phyloP scores from a whole-genome alignment of 306 rosid species.

The Sicyos edulis region DNA sequence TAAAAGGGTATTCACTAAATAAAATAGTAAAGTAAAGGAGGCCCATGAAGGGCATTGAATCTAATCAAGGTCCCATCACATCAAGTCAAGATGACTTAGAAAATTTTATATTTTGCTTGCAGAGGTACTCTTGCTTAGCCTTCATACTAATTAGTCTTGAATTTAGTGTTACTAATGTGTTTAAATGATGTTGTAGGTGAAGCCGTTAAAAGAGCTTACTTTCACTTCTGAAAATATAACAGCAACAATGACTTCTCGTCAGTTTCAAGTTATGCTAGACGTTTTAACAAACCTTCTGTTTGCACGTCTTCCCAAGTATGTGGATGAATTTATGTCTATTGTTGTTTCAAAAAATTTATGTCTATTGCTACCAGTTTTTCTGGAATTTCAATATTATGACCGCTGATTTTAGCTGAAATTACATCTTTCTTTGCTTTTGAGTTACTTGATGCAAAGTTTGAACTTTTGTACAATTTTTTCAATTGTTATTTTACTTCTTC shows the following conservation, averaged over 20 bases:
- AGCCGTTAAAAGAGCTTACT: slow-evolving; percentile 86
- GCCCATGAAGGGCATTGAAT: not conserved
- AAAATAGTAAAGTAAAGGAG: not conserved
- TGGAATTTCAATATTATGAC: not conserved
- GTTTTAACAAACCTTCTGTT: slow-evolving; percentile 91
- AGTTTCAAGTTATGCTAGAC: slow-evolving; percentile 94
- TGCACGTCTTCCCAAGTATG: slow-evolving; percentile 93
- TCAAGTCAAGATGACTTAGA: not conserved
- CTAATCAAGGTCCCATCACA: not conserved
- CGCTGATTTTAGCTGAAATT: slow-evolving; percentile 6
- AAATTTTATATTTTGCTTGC: not conserved
- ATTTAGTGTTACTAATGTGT: not conserved
- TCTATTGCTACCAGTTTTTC: not conserved
- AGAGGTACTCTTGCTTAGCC: not conserved
- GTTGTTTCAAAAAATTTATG: too few relatives aligned
- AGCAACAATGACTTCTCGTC: slow-evolving; percentile 97
- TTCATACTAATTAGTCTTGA: not conserved
- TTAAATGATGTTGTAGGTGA: slow-evolving; percentile 59
- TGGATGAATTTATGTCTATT: slow-evolving; percentile 13
- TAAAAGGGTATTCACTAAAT: too few relatives aligned
- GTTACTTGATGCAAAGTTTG: not conserved
- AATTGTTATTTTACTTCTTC: not conserved
- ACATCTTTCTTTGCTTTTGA: not conserved
- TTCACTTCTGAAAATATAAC: slow-evolving; percentile 82
- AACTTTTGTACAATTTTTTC: not conserved